Base-by-base conservation (phyloP, 495 filamentous ascomycete species). In the Cryomyces antarcticus region DNA sequence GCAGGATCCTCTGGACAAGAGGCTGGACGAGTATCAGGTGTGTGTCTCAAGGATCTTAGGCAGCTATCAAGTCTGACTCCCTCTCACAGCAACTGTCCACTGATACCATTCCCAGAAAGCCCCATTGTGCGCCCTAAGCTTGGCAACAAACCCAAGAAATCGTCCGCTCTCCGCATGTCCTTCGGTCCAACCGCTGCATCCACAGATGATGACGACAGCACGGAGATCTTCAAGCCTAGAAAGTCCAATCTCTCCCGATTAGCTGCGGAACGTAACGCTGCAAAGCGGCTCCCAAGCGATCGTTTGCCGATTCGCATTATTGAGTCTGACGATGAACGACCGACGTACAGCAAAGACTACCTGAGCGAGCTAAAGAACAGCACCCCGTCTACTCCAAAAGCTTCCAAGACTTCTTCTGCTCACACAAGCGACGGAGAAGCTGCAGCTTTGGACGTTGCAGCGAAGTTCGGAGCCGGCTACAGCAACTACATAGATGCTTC, bases 291-390 rank as follows among this genome's bases (percentile, higher is more conserved):
- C 40, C 55, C 55, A 5, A 52, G 64, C 41, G 60, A 65, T 9
- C 57, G 50, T 17, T 28, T 78, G 1, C 70, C 75, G 4, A 58
- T 74, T 33, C 69, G 77, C 24, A 66, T 73, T 5, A 63, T 63
- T 7, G 65, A 67, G 28, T 71, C 74, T 33, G 17, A 24, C 17
- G 74, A 80, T 31, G 80, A 88, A 37, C 65, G 77, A 38, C 88
- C 85, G 4, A 81, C 68, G 45, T 97, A 97, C 60, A 89, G 70
- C 57, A 77, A 78, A 46, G 85, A 89, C 46, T 80, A 88, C 49
- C 65, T 97, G 38, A 78, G 81, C 39, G 82, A 93, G 57, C 68
- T 97, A 6, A 78, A 80, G 43, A 74, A 70, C 41, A 81, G 80
- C 6, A 94, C 89, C 0, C 84, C 83, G 1, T 76, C 76, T 30